A percentile compares a stretch with the other conserved stretches of the same genome.
These are phyloP conservation scores for Nosema muscidifuracis DNA, from an alignment of 371 early-diverging fungal genomes.

Conservation along the genomic window DNA sequence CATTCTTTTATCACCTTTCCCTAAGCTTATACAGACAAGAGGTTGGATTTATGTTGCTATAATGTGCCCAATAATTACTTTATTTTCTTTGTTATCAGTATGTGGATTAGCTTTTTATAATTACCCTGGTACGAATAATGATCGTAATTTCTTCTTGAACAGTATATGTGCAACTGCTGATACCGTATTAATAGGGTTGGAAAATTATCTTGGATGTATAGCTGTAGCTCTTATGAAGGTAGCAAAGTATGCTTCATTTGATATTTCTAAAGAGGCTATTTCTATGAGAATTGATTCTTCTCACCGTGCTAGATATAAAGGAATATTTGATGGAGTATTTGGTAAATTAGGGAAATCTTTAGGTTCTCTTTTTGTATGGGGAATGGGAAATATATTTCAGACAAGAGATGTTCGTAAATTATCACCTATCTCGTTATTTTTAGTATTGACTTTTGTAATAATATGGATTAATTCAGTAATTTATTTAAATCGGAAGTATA, in stretches of 20 bases:
- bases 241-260: conserved; percentile 62
- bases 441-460: conserved; percentile 1
- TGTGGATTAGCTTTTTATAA: conserved; percentile 36
- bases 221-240: conserved; percentile 48
- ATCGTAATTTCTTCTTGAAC: not conserved
- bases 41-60: conserved; percentile 55
- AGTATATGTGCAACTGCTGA: not conserved
- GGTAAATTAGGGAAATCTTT: conserved; percentile 62
- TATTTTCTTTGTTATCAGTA: conserved; percentile 22
- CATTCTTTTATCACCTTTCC: conserved; percentile 51
- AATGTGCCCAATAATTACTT: conserved; percentile 43
- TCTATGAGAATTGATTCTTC: conserved; percentile 56
- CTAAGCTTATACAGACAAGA: conserved; percentile 46
- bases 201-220: not conserved
- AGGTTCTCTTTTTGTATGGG: conserved; percentile 46
- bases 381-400: conserved; percentile 19
- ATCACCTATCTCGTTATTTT: not conserved
- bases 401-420: conserved; percentile 5
- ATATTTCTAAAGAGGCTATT: conserved; percentile 62
- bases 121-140: conserved; percentile 10
- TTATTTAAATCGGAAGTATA: conserved; percentile 34
- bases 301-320: conserved; percentile 53
- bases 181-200: conserved; percentile 1
- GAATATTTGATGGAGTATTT: conserved; percentile 61
- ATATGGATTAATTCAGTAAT: conserved; percentile 31